Percentiles rank a stretch among this genome's conserved stretches.
Evolutionary conservation across 208 protist species (phyloP).

Genomic region (Jaenimonas drosophilae): DNA sequence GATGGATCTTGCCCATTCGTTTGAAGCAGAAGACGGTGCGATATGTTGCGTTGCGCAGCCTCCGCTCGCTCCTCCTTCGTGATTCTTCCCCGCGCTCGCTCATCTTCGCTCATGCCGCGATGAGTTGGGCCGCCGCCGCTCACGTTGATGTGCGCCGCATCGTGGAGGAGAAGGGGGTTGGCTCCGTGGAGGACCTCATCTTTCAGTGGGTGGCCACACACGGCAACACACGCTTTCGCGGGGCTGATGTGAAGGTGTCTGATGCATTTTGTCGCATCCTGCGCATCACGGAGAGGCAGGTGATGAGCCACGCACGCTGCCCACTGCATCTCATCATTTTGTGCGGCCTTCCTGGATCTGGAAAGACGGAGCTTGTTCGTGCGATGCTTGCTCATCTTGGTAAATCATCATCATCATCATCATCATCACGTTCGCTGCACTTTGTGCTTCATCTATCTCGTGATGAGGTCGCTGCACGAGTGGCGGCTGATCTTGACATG

Average conservation of each 20-base stretch:
- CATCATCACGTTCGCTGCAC: conserved; percentile 12
- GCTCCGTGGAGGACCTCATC: conserved; percentile 12
- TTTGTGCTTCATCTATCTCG: conserved; percentile 43
- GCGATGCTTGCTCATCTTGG: conserved; percentile 2
- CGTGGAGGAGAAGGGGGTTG: conserved; percentile 7
- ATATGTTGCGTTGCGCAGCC: conserved; percentile 67
- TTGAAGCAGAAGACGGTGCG: conserved; percentile 75
- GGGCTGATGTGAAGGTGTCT: conserved; percentile 18
- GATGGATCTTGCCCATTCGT: conserved; percentile 41
- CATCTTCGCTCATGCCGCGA: conserved; percentile 43
- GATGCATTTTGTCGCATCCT: conserved; percentile 29
- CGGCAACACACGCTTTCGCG: conserved; percentile 16
- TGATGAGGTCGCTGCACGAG: conserved; percentile 29
- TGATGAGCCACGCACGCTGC: conserved; percentile 1
- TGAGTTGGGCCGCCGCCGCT: conserved; percentile 23
- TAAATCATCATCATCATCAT: conserved; percentile 2
- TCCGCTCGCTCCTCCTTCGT: conserved; percentile 52
- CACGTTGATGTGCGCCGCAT: conserved; percentile 6
- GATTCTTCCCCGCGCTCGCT: conserved; percentile 31
- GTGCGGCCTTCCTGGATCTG: conserved; percentile 56
- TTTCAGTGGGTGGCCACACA: conserved; percentile 7
- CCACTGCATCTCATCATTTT: conserved; percentile 47
- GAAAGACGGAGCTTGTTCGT: conserved; percentile 43
- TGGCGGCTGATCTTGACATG: conserved; percentile 22
- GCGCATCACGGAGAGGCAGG: conserved; percentile 18